Percentiles rank a stretch among this genome's conserved stretches.
Evolutionary conservation across 2,329 filamentous ascomycete species (phyloP).

Genomic region (Tolypocladium nubicola): DNA sequence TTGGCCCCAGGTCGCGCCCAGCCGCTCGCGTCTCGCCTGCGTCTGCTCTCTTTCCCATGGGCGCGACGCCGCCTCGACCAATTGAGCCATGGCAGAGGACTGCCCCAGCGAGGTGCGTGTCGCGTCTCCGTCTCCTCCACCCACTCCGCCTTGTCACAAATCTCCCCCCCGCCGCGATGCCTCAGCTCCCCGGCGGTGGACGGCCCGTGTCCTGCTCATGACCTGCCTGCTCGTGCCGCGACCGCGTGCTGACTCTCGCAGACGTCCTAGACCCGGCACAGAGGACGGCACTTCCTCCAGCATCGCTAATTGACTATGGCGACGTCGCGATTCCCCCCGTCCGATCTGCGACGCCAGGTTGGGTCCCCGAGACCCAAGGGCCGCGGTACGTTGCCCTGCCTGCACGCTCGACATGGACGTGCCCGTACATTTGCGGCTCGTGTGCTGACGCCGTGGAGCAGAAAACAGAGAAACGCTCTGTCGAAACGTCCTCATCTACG

Average conservation of each 20-base stretch:
- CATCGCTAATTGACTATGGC: constrained; percentile 28
- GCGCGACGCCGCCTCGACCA: constrained; percentile 27
- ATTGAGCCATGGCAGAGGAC: constrained; percentile 39
- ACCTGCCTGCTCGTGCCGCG: constrained; percentile 1
- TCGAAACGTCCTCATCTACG: constrained; percentile 87
- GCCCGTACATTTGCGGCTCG: not conserved
- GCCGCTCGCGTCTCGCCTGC: not conserved
- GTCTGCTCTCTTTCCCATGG: constrained; percentile 24
- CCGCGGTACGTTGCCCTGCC: constrained; percentile 32
- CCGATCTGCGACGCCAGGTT: constrained; percentile 40
- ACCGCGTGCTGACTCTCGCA: constrained; percentile 13
- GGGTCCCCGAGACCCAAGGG: constrained; percentile 47
- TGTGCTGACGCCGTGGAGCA: constrained; percentile 16
- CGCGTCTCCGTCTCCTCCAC: constrained; percentile 4
- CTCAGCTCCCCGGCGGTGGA: not conserved
- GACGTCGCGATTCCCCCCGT: constrained; percentile 32
- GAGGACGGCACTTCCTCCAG: constrained; percentile 18
- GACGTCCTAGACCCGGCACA: constrained; percentile 32
- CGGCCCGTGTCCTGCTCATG: not conserved
- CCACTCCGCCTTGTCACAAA: not conserved
- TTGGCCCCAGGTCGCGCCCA: not conserved
- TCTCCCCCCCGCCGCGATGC: not conserved
- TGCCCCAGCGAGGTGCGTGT: constrained; percentile 32
- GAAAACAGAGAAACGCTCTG: constrained; percentile 85
- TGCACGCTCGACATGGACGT: not conserved